Evolutionary conservation across 169 alveolate genomes (phyloP).

Genomic region (Eimeria praecox): DNA sequence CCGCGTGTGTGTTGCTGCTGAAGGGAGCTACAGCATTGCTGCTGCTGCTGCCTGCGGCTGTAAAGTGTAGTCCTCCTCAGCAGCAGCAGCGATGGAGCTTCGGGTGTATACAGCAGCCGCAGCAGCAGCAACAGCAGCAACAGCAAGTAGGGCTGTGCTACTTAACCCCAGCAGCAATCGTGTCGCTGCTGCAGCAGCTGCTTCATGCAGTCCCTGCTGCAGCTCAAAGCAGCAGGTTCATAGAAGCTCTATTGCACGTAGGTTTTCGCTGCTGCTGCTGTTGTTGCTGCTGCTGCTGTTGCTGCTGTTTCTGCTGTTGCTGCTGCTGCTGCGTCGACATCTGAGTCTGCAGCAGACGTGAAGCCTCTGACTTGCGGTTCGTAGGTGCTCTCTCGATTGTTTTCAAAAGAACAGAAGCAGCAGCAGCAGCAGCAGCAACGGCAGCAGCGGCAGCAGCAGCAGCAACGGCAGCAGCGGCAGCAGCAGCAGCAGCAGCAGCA

Average conservation of each 20-base stretch:
- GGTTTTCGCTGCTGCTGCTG: background rate
- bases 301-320: background rate
- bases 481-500: slow-evolving; percentile 11
- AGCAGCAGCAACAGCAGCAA: slow-evolving; percentile 33
- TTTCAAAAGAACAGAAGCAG: background rate
- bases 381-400: slow-evolving; percentile 18
- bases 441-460: slow-evolving; percentile 4
- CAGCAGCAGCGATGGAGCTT: slow-evolving; percentile 38
- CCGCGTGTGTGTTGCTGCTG: background rate
- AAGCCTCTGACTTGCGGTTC: background rate
- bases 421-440: background rate
- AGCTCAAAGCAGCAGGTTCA: slow-evolving; percentile 50
- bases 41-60: slow-evolving; percentile 68
- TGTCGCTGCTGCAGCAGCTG: slow-evolving; percentile 50
- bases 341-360: background rate
- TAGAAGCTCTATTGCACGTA: slow-evolving; percentile 31
- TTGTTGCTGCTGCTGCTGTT: slow-evolving; percentile 6
- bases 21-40: slow-evolving; percentile 29
- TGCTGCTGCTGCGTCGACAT: background rate
- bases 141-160: background rate
- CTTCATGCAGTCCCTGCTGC: slow-evolving; percentile 53
- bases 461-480: background rate
- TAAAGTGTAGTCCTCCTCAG: slow-evolving; percentile 15
- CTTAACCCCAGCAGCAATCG: slow-evolving; percentile 3
- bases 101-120: slow-evolving; percentile 32